Base-by-base conservation (phyloP, 768 basidiomycete genomes). In the Fibroporia radiculosa region DNA sequence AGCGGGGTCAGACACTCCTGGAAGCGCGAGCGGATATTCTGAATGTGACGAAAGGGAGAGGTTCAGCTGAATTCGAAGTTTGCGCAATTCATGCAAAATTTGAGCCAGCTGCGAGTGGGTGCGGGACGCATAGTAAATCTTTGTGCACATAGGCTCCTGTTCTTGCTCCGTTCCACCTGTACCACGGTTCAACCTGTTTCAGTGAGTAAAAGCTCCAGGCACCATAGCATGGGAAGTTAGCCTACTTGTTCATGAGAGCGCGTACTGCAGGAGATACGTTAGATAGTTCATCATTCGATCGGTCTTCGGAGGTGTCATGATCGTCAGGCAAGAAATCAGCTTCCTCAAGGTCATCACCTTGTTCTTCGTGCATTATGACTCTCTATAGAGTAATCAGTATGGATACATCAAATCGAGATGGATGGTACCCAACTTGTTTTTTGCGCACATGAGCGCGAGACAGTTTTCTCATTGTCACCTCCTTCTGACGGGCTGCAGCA, bases 31-130 rank as follows among this genome's bases (percentile, higher is more conserved):
- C 16, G 20, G 16, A 22, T 19, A 24, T 3, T 41, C 41, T 31
- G 16, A 28, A 8, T 18, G 40, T 16, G 18, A 28, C 22, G 48
- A 40, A 16, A 38, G 66, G 42, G 56, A 43, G 18, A 55, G 45
- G 14, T 64, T 59, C 59, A 93, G 60, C 49, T 71, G 71, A n/a
- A 95, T 75, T 54, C 79, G 84, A 31, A 54, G 49, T 35, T 54
- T 54, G 14, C 68, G 73, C 8, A 97, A 69, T 58, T 99, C 96
- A 3, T 85, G 83, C 14, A 93, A 71, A 3, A 98, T 73, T 61
- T 99, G 95, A 1, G 92, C 73, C 3, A 99, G 76, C 57, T 99
- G 95, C 1, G 93, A 93, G 64, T 99, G 95, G 0, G 95, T 99
- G 25, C 95, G 74, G 0, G 96, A 98, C 0, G 93, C 87, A 57